Evolutionary conservation across 148 eudicot species (phyloP), one percentile per base, ranked within the genome.

Genomic region (Rhododendron ferrugineum): DNA sequence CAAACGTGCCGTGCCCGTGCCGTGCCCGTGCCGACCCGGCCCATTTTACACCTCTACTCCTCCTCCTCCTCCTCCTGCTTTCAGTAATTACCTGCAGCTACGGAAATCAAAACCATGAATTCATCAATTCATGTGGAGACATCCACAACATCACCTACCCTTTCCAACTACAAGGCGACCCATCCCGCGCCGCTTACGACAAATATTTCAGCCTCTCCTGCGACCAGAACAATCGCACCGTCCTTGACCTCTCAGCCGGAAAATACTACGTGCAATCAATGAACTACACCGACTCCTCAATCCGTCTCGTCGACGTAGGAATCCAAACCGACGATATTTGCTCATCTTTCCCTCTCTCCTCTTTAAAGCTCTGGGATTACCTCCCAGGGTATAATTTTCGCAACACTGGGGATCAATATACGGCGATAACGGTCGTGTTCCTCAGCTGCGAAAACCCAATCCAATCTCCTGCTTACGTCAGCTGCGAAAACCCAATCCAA

Each of bases 221-320:
- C 72, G 72, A 64, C 60, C 15, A 73, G 16, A 75, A 75, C 64
- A 84, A 84, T 74, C 66, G 66, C 81, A 75, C 85, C 1, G 6
- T 60, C 22, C 83, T 81, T 2, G 2, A 58, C 30, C 3, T 37
- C 16, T 13, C 3, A 6, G 5, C 49, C 11, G 83, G 49, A 58
- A 74, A 82, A 64, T 88, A 54, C 87, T 28, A 78, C 56, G 89
- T 88, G 5, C 46, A 81, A 36, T 54, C 78, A 1, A 88, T 88
- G 85, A 47, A 44, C 52, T 88, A 88, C 73, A 14, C 73, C 20
- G 82, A 66, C 32, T 28, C 13, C 42, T 6, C 58, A 60, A 85
- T 88, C 26, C 64, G 89, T 5, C 2, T 88, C 0, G 50, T 70
- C n/a, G 87, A 88, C 36, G 26, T 77, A 11, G 83, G 87, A 16